Evolutionary conservation across 176 grass and related monocot species (phyloP).

Genomic region (Carex littledalei): DNA sequence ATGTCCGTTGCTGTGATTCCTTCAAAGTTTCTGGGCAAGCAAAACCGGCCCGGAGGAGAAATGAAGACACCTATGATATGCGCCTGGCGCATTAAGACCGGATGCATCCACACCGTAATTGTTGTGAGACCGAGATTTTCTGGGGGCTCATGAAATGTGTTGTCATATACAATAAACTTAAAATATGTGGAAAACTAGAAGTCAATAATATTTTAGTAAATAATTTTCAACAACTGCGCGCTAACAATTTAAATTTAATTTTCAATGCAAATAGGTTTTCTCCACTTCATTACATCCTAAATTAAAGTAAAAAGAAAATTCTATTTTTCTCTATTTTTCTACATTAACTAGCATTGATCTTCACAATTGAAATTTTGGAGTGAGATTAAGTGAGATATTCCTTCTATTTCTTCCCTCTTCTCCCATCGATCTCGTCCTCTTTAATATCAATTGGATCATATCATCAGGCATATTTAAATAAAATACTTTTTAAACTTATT

Average conservation of each 20-base stretch:
- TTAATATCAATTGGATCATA: not conserved
- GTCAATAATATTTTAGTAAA: not conserved
- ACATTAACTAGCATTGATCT: not conserved
- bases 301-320: not conserved
- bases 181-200: not conserved
- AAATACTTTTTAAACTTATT: not conserved
- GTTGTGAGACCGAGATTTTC: conserved; percentile 3
- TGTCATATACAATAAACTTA: not conserved
- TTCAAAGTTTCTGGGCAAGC: not conserved
- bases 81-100: not conserved
- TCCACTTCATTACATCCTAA: not conserved
- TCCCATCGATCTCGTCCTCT: not conserved
- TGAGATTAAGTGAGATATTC: not conserved
- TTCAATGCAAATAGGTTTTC: not conserved
- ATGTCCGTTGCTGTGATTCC: not conserved
- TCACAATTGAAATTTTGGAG: not conserved
- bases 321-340: not conserved
- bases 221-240: not conserved
- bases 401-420: not conserved
- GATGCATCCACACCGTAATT: not conserved
- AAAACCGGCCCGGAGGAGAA: not conserved
- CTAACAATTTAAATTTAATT: not conserved
- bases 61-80: not conserved
- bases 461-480: not conserved
- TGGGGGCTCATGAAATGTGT: not conserved